phyloP scores from a whole-genome alignment of 2,329 filamentous ascomycete genomes.

The Tolypocladium amazonense region DNA sequence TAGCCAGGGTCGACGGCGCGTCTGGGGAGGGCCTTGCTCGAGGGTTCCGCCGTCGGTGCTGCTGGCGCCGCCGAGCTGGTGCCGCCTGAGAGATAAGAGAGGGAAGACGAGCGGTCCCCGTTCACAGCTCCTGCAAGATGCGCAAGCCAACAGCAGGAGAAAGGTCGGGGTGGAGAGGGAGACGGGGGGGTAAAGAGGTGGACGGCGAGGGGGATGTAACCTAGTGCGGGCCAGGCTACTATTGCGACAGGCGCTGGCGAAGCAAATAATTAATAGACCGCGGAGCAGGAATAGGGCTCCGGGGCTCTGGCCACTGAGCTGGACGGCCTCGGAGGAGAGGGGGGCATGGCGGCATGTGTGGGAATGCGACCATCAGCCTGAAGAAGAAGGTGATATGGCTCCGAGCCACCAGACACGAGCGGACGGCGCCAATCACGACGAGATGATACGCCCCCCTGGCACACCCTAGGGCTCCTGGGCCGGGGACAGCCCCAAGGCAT shows the following conservation, averaged over 20 bases:
- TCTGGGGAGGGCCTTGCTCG: constrained; percentile 11
- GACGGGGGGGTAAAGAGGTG: constrained; percentile 5
- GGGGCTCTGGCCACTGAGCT: constrained; percentile 14
- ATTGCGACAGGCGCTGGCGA: constrained; percentile 8
- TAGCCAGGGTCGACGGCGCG: constrained; percentile 14
- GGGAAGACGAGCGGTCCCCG: not conserved
- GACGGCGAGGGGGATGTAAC: constrained; percentile 10
- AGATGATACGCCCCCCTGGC: constrained; percentile 15
- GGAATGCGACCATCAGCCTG: constrained; percentile 22
- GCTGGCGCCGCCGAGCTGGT: not conserved
- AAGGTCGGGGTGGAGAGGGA: constrained; percentile 3
- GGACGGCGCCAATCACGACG: constrained; percentile 19
- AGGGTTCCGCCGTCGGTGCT: constrained; percentile 4
- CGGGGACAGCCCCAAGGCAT: constrained; percentile 3
- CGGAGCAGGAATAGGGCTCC: constrained; percentile 7
- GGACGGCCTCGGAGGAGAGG: constrained; percentile 4
- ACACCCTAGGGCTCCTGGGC: constrained; percentile 5
- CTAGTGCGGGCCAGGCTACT: constrained; percentile 9
- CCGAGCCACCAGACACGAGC: constrained; percentile 18
- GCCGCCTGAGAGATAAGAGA: not conserved
- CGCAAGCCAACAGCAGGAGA: not conserved
- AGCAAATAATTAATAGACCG: constrained; percentile 6
- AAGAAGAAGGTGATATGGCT: constrained; percentile 24
- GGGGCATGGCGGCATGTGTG: constrained; percentile 16
- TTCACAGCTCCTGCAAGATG: constrained; percentile 1